Conservation (phyloP, 2,329 filamentous ascomycete genomes). For the Penicillium hesseltinei region DNA sequence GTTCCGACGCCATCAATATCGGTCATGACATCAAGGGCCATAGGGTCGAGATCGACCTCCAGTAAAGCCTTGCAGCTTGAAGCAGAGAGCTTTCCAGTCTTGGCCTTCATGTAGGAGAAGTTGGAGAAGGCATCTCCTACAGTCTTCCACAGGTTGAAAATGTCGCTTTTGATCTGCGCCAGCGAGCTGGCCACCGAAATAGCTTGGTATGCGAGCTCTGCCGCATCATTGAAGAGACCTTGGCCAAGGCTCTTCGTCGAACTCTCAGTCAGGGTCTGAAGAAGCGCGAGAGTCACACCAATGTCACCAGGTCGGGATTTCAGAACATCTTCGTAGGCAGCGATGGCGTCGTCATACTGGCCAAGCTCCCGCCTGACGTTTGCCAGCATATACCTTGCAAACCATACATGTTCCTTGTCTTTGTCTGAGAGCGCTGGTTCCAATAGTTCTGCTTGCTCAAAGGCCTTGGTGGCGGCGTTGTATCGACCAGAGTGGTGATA, state of each 20-base stretch:
- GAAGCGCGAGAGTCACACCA: conserved; percentile 79
- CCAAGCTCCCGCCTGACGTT: conserved; percentile 91
- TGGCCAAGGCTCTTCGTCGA: conserved; percentile 74
- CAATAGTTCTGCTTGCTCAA: conserved; percentile 76
- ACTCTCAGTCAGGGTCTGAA: conserved; percentile 84
- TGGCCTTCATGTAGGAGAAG: conserved; percentile 74
- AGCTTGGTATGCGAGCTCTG: conserved; percentile 66
- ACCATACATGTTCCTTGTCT: conserved; percentile 74
- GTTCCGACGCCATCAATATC: conserved; percentile 66
- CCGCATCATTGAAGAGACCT: conserved; percentile 81
- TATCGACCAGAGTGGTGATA: conserved; percentile 93
- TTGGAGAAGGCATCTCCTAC: conserved; percentile 84
- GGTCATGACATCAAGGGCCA: conserved; percentile 61
- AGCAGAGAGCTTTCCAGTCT: conserved; percentile 61
- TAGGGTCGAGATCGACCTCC: conserved; percentile 46
- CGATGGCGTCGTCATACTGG: conserved; percentile 80
- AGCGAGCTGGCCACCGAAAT: conserved; percentile 67
- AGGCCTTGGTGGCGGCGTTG: conserved; percentile 89
- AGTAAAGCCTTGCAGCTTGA: conserved; percentile 59
- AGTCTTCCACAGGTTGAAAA: conserved; percentile 95
- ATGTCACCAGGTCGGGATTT: conserved; percentile 68
- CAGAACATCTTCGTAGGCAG: conserved; percentile 72
- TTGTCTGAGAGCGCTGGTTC: conserved; percentile 59
- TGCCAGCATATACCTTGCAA: conserved; percentile 92
- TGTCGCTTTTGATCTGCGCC: conserved; percentile 59